Evolutionary conservation across 2,329 filamentous ascomycete species (phyloP), one percentile per base, ranked within the genome.

Genomic region (Ploettnerulaceae sp.): DNA sequence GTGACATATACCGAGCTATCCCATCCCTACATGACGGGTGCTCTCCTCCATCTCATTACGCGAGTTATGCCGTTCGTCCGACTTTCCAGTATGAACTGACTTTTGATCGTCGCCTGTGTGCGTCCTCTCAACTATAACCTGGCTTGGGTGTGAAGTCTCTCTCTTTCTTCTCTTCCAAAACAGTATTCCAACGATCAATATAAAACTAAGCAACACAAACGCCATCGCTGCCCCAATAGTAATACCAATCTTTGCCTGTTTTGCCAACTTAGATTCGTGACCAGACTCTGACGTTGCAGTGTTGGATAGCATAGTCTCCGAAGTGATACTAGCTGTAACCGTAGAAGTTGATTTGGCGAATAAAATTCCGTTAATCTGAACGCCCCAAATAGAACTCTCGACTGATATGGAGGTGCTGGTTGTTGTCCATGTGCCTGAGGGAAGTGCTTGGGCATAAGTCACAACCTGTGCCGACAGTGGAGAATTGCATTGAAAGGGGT

Each of bases 331-430:
- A 18, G 24, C 22, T 15, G 39, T 17, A 33, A 18, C 17, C 4
- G 28, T 25, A n/a, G 20, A 14, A 12, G 12, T 29, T 25, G 28
- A 29, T 21, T 42, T 42, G 21, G 46, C 39, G 12, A 49, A 36
- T 7, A 49, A 36, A 24, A 41, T 42, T 6, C 37, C 47, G 8
- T 45, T 45, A 17, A 49, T n/a, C n/a, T 49, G 36, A 2, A 41
- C 37, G 7, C 35, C 47, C 42, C 35, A 45, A 12, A 45, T 29
- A 14, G 25, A 31, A 24, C 3, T 42, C 17, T 20, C 20, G 4
- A 26, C 34, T 15, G 32, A 21, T 12, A 43, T 18, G 5, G 38
- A 37, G 8, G 38, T 37, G n/a, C 29, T 45, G 15, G 42, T 32
- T 4, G 42, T 42, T 17, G 42, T 41, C 35, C 41, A 45, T 18